A percentile compares a stretch with the other conserved stretches of the same genome.
Evolutionary conservation across 1,284 basidiomycete genomes (phyloP).

Genomic region (Trichosporon ovoides): DNA sequence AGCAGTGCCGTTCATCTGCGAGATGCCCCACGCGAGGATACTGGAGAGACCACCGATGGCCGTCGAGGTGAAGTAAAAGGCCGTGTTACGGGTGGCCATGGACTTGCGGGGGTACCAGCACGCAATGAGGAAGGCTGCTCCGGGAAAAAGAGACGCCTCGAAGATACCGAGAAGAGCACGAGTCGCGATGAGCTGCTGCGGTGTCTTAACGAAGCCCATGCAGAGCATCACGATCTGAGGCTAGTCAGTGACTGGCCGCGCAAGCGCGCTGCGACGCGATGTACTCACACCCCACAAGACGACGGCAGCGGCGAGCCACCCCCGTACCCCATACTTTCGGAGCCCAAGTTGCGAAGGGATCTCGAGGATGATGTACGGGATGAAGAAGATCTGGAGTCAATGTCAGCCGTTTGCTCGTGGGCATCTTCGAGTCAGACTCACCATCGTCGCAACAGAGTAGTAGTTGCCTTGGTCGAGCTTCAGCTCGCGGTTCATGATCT

Average conservation of each 20-base stretch:
- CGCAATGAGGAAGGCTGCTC: conserved; percentile 23
- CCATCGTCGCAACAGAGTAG: not conserved
- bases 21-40: conserved; percentile 12
- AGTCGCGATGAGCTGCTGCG: conserved; percentile 23
- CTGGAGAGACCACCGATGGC: conserved; percentile 15
- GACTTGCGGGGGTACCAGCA: conserved; percentile 21
- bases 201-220: conserved; percentile 38
- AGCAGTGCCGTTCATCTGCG: conserved; percentile 7
- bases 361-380: conserved; percentile 47
- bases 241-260: not conserved
- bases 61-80: conserved; percentile 18
- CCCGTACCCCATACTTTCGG: conserved; percentile 17
- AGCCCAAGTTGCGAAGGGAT: conserved; percentile 25
- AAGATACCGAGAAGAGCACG: conserved; percentile 25
- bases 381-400: conserved; percentile 33
- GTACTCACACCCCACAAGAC: conserved; percentile 38
- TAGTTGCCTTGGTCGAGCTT: conserved; percentile 1
- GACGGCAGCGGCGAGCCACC: conserved; percentile 10
- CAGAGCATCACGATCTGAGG: conserved; percentile 24
- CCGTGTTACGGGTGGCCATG: conserved; percentile 18
- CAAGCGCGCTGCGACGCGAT: too few species aligned
- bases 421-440: too few species aligned
- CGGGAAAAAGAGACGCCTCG: conserved; percentile 28
- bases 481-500: conserved; percentile 27
- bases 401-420: too few species aligned